Base-by-base conservation (phyloP, 768 basidiomycete genomes). In the Termitomyces sp. region DNA sequence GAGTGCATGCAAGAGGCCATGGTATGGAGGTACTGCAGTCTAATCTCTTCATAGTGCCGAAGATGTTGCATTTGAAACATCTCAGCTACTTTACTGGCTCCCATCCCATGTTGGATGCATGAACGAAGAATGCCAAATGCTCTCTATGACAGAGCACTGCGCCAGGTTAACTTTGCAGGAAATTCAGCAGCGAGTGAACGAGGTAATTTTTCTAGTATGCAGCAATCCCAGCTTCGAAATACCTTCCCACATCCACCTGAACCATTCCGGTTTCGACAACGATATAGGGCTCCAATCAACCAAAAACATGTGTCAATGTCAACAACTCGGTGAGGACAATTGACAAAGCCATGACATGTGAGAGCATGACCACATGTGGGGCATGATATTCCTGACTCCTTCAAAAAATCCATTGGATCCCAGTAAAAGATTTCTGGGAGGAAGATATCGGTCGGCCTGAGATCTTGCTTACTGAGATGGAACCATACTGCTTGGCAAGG, bases 101-200 rank as follows among this genome's bases (percentile, higher is more conserved):
- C 36, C 36, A 38, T 38, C 2, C 36, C 35, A 38, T 38, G 12
- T 14, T 38, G 36, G 2, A 38, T 38, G 14, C 36, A 38, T 14
- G 57, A 63, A 1, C 55, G 44, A 59, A 70, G 38, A n/a, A 66
- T 51, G 3, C 60, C 57, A 50, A 68, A 66, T 0, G 67, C 9
- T 26, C 30, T 41, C n/a, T 62, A 61, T 9, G 66, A 57, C 7
- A 70, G 58, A 14, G 26, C 26, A 38, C 36, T 38, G 5, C 36
- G 14, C 36, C 36, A 38, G 13, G 36, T 38, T 14, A 38, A 5
- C 36, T 38, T 47, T 28, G 13, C 26, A 47, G 26, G 26, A 28
- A 28, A 47, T 4, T 47, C 23, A 16, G 13, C 13, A 6, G 13
- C 16, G 33, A 50, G 49, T 8, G 8, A 1, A 8, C 6, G 16